Percentiles rank a stretch among this genome's conserved stretches.
phyloP scores from a whole-genome alignment of 2,329 filamentous ascomycete genomes.

The Daldinia eschscholtzii region DNA sequence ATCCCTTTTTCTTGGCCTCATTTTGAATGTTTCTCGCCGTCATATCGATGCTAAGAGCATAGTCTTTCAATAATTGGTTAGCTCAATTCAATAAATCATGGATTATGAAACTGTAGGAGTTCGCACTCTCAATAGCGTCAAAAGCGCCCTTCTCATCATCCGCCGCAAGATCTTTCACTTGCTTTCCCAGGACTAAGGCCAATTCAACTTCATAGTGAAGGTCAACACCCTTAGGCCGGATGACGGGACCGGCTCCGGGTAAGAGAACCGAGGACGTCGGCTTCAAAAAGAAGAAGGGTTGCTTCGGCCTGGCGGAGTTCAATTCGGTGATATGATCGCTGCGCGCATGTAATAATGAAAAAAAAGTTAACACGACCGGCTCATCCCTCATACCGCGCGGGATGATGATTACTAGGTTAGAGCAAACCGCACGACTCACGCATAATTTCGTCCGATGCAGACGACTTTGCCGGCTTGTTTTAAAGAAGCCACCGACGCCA shows the following conservation, averaged over 20 bases:
- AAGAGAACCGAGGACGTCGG: conserved; percentile 87
- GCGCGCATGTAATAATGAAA: conserved; percentile 23
- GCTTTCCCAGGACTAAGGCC: conserved; percentile 87
- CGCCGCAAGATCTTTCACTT: conserved; percentile 78
- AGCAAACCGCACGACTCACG: conserved; percentile 68
- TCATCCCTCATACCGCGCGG: conserved; percentile 7
- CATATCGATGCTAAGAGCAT: conserved; percentile 95
- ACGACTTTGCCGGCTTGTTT: conserved; percentile 79
- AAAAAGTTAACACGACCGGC: conserved; percentile 34
- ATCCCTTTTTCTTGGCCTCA: conserved; percentile 95
- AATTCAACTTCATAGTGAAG: conserved; percentile 97
- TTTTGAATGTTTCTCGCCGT: conserved; percentile 95
- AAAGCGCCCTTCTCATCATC: conserved; percentile 81
- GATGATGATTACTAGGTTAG: neutral
- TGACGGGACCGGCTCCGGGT: conserved; percentile 81
- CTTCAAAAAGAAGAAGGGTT: conserved; percentile 99
- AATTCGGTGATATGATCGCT: conserved; percentile 96
- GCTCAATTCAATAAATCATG: conserved; percentile 5
- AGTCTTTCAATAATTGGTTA: conserved; percentile 68
- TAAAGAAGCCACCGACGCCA: conserved; percentile 61
- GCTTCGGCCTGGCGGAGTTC: conserved; percentile 86
- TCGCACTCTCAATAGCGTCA: conserved; percentile 82
- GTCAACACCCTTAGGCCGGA: conserved; percentile 84
- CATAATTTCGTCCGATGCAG: conserved; percentile 97
- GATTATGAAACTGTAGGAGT: conserved; percentile 14